Conservation (phyloP, 2,329 filamentous ascomycete genomes). For the Macrophomina pseudophaseolina region DNA sequence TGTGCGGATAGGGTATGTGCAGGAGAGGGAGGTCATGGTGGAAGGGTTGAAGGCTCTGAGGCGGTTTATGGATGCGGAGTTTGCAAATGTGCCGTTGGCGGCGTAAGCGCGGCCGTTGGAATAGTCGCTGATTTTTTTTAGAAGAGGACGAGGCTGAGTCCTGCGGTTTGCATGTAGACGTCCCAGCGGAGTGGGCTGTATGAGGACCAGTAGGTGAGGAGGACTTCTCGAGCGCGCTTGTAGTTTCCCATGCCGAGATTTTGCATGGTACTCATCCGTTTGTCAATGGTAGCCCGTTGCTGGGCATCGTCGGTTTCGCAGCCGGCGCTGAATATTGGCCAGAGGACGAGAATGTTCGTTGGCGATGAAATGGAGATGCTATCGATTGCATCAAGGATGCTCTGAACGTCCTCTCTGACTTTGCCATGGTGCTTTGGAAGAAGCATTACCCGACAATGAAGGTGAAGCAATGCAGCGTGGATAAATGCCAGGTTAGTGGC, state of each 20-base stretch:
- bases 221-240: background rate
- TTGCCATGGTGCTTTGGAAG: background rate
- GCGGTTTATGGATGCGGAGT: conserved; percentile 61
- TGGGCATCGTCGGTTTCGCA: background rate
- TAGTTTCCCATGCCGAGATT: background rate
- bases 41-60: conserved; percentile 64
- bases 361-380: background rate
- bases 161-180: background rate
- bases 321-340: conserved; percentile 7
- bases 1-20: conserved; percentile 78
- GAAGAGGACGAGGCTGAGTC: background rate
- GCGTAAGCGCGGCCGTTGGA: background rate
- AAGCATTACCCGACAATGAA: background rate
- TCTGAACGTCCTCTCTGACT: background rate
- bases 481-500: background rate
- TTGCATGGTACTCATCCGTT: background rate
- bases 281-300: background rate
- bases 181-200: conserved; percentile 1
- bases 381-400: background rate
- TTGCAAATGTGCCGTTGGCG: conserved; percentile 55
- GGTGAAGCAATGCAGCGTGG: background rate
- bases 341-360: conserved; percentile 1
- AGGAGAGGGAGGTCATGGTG: conserved; percentile 69
- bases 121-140: background rate
- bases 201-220: background rate